Conservation (phyloP, 805 yeast species). For the Sugiyamaella mastotermitis region DNA sequence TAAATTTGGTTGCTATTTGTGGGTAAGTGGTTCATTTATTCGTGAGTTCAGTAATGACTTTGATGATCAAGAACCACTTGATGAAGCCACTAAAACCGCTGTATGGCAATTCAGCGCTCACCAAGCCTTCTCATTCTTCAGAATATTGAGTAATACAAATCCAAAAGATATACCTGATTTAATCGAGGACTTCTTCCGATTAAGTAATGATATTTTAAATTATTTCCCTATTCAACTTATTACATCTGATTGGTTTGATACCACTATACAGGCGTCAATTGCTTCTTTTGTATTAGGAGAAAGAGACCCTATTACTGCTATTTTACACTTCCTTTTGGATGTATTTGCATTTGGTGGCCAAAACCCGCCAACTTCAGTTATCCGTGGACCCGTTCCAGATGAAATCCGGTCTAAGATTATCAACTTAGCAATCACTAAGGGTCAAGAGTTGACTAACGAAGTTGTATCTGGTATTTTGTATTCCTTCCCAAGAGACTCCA, state of each 20-base stretch:
- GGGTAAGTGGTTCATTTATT: conserved; percentile 76
- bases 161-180: conserved; percentile 52
- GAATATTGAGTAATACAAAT: conserved; percentile 39
- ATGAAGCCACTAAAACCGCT: conserved; percentile 44
- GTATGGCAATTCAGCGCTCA: conserved; percentile 70
- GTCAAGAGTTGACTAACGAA: conserved; percentile 48
- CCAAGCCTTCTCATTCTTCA: conserved; percentile 56
- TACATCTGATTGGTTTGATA: conserved; percentile 32
- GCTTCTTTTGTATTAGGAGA: conserved; percentile 54
- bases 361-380: conserved; percentile 69
- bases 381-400: conserved; percentile 46
- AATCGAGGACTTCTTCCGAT: conserved; percentile 79
- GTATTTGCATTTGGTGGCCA: conserved; percentile 78
- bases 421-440: conserved; percentile 42
- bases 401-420: conserved; percentile 46
- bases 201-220: conserved; percentile 72
- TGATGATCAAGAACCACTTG: conserved; percentile 38
- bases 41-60: conserved; percentile 51
- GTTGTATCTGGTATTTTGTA: conserved; percentile 63
- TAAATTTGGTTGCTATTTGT: conserved; percentile 74
- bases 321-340: conserved; percentile 75
- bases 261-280: conserved; percentile 55
- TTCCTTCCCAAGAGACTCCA: conserved; percentile 63
- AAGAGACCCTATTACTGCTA: conserved; percentile 61
- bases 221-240: conserved; percentile 57